Evolutionary conservation across 2,329 filamentous ascomycete species (phyloP).

Genomic region (Colletotrichum godetiae): DNA sequence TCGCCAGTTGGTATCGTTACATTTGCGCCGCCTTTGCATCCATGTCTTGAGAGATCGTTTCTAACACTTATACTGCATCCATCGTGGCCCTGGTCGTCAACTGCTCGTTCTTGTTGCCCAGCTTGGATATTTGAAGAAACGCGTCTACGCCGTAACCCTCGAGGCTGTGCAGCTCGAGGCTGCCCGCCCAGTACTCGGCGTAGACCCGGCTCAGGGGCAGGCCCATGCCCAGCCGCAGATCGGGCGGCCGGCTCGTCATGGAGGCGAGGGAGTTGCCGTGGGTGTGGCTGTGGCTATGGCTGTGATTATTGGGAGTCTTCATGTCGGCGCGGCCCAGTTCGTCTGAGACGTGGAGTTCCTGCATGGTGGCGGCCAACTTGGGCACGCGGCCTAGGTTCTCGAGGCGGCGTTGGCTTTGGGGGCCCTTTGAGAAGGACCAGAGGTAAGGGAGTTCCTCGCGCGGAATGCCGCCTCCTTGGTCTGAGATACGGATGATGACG

Average conservation of each 20-base stretch:
- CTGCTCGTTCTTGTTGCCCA: conserved; percentile 98
- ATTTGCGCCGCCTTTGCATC: conserved; percentile 14
- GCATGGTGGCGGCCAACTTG: conserved; percentile 91
- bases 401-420: conserved; percentile 80
- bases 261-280: conserved; percentile 78
- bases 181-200: conserved; percentile 98
- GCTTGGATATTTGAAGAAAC: conserved; percentile 93
- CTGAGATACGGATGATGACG: conserved; percentile 95
- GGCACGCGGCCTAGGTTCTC: conserved; percentile 89
- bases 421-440: conserved; percentile 97
- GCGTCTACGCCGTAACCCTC: conserved; percentile 97
- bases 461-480: conserved; percentile 92
- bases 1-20: conserved; percentile 33
- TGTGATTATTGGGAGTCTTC: conserved; percentile 46
- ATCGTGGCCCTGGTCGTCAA: conserved; percentile 81
- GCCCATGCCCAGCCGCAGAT: conserved; percentile 91
- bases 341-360: conserved; percentile 76
- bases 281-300: background rate
- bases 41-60: background rate
- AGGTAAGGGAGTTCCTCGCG: conserved; percentile 87
- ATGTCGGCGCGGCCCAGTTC: conserved; percentile 53
- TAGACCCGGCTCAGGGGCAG: conserved; percentile 94
- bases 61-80: conserved; percentile 71
- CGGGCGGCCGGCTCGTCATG: conserved; percentile 84
- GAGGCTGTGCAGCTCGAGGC: conserved; percentile 87